phyloP scores from a whole-genome alignment of 2,329 filamentous ascomycete species.

The Aspergillus versicolor region DNA sequence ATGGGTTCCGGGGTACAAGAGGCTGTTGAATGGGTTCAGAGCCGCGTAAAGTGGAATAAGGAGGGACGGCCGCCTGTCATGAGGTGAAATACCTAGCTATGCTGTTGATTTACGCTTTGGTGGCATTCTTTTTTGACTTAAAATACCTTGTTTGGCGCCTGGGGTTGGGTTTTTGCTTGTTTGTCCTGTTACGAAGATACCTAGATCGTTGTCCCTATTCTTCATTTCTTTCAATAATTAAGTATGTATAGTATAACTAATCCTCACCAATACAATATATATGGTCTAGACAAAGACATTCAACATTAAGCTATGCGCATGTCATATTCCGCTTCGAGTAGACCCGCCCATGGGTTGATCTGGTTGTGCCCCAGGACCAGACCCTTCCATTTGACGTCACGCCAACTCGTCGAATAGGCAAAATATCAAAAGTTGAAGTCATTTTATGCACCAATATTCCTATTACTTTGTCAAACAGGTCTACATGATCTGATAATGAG shows the following conservation, averaged over 20 bases:
- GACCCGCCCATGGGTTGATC: neutral
- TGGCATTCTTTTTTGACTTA: neutral
- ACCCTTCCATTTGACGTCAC: neutral
- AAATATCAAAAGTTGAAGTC: neutral
- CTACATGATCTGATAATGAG: slow-evolving; percentile 11
- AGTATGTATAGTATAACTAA: neutral
- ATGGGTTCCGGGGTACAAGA: slow-evolving; percentile 79
- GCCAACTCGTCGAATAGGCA: neutral
- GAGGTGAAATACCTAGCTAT: slow-evolving; percentile 57
- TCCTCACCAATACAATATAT: neutral
- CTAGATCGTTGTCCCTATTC: slow-evolving; percentile 10
- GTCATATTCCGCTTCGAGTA: neutral
- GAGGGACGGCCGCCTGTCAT: slow-evolving; percentile 88
- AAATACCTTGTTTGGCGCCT: slow-evolving; percentile 9
- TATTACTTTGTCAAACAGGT: neutral
- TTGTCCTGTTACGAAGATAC: slow-evolving; percentile 14
- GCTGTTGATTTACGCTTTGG: neutral
- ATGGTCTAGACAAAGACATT: neutral
- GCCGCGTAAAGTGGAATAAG: slow-evolving; percentile 93
- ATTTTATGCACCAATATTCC: neutral
- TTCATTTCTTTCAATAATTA: neutral
- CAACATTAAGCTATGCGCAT: neutral
- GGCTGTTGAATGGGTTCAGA: slow-evolving; percentile 95
- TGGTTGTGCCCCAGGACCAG: neutral
- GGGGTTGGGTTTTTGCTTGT: neutral